Base-by-base conservation (phyloP, 768 basidiomycete species). In the Calocera cornea region DNA sequence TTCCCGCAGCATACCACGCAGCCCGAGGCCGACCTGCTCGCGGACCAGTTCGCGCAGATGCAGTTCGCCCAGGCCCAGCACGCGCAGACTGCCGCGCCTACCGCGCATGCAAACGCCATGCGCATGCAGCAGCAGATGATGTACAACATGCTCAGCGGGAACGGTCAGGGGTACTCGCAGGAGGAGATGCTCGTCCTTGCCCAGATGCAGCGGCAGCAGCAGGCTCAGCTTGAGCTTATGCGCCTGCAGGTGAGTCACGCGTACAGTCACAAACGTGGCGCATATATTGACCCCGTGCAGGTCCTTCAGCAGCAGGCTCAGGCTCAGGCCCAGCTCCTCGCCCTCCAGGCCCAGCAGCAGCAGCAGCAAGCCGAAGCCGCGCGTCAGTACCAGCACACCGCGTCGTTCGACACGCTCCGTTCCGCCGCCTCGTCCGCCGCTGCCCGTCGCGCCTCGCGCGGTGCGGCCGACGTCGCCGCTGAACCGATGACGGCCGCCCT, bases 401-500 rank as follows among this genome's bases (percentile, higher is more conserved):
- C 80, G 65, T 78, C 83, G 0, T 91, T 90, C 74, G 89, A 90
- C 83, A 84, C 67, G 78, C 86, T 65, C 24, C 50, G 41, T 34
- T 41, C 54, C 36, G 68, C 36, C 22, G 64, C 64, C 2, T 65
- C 60, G 36, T 66, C 66, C 41, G 44, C 66, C 66, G 66, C 67
- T 41, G 67, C 54, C 41, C 40, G 65, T 64, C 50, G 69, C n/a
- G 49, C 64, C 36, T 84, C 87, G 72, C 77, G 82, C 72, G 88
- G 89, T 70, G 71, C 68, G 36, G 87, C 88, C 70, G 81, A 83
- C 66, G 85, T 79, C 71, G 89, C 89, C 74, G 84, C 82, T 16
- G 89, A 90, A 68, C 83, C 90, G 49, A 90, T 90, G 90, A 88
- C 89, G 33, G 89, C 91, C 60, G 82, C 86, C 44, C 80, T 90